phyloP scores from a whole-genome alignment of 2,329 filamentous ascomycete genomes.

The Hypoxylon sp. region DNA sequence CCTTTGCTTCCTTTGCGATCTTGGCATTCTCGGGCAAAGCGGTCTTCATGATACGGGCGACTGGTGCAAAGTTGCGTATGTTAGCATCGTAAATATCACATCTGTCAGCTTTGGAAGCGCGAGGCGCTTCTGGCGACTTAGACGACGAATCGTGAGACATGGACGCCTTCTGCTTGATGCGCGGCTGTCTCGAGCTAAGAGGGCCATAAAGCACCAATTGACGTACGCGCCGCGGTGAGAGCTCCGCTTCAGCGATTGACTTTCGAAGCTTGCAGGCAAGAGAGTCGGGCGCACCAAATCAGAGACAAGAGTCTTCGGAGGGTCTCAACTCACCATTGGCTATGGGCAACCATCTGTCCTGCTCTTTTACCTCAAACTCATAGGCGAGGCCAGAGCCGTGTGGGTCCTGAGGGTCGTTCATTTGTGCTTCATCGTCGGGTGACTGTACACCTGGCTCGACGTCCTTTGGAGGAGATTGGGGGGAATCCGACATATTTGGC shows the following conservation, averaged over 20 bases:
- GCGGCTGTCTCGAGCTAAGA: conserved; percentile 60
- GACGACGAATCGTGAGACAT: conserved; percentile 74
- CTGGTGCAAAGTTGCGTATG: conserved; percentile 94
- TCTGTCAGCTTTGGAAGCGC: conserved; percentile 65
- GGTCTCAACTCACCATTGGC: conserved; percentile 92
- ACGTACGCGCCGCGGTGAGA: conserved; percentile 53
- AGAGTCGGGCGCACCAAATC: conserved; percentile 67
- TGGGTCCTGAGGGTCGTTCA: conserved; percentile 88
- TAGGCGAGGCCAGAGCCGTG: conserved; percentile 82
- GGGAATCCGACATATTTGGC: conserved; percentile 92
- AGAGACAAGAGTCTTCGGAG: conserved; percentile 57
- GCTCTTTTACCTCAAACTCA: conserved; percentile 99
- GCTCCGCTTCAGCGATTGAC: conserved; percentile 65
- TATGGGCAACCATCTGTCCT: conserved; percentile 99
- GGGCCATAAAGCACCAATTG: conserved; percentile 56
- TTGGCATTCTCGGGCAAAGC: conserved; percentile 98
- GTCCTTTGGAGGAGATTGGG: conserved; percentile 92
- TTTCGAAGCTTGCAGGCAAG: conserved; percentile 57
- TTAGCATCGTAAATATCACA: conserved; percentile 83
- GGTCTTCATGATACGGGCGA: conserved; percentile 99
- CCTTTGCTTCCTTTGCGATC: conserved; percentile 98
- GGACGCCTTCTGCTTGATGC: conserved; percentile 57
- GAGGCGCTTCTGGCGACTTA: conserved; percentile 65
- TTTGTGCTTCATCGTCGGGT: conserved; percentile 93
- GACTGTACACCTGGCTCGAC: conserved; percentile 94